A percentile compares a stretch with the other conserved stretches of the same genome.
Conservation (phyloP, 257 asterid genomes). For the Penstemon eatonii region DNA sequence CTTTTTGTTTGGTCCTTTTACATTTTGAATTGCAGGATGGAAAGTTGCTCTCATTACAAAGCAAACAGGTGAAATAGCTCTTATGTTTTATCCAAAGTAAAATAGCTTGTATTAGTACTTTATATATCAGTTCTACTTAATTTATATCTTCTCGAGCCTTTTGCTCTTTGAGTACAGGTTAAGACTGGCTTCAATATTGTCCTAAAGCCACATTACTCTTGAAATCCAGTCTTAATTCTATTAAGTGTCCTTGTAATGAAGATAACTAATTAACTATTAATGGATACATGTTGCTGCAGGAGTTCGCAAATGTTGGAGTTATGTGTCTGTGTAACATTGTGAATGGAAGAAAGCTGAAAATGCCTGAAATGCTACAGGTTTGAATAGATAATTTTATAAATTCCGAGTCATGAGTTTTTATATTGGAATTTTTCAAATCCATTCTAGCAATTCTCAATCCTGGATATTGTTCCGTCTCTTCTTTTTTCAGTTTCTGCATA, state of each 20-base stretch:
- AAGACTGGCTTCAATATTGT: too few relatives aligned
- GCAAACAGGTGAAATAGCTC: conserved; percentile 61
- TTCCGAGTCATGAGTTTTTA: too few relatives aligned
- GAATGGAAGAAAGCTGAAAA: conserved; percentile 51
- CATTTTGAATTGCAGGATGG: conserved; percentile 60
- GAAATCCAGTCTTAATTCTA: neutral
- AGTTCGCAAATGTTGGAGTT: conserved; percentile 72
- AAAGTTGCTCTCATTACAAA: conserved; percentile 63
- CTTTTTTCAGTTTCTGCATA: neutral
- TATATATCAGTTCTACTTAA: neutral
- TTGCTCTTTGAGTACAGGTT: too few relatives aligned
- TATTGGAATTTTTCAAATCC: too few relatives aligned
- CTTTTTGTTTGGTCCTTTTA: too few relatives aligned
- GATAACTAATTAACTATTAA: conserved; percentile 11
- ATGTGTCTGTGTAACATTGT: conserved; percentile 62
- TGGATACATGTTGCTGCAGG: conserved; percentile 41
- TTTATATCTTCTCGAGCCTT: too few relatives aligned
- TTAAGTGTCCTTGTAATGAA: neutral
- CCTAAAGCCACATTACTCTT: too few relatives aligned
- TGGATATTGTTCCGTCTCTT: conserved; percentile 10
- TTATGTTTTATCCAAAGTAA: neutral
- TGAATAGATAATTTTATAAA: too few relatives aligned
- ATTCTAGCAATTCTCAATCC: too few relatives aligned
- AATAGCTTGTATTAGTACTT: neutral
- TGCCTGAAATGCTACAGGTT: conserved; percentile 77